phyloP scores from a whole-genome alignment of 2,329 filamentous ascomycete genomes.

The Apiospora saccharicola region DNA sequence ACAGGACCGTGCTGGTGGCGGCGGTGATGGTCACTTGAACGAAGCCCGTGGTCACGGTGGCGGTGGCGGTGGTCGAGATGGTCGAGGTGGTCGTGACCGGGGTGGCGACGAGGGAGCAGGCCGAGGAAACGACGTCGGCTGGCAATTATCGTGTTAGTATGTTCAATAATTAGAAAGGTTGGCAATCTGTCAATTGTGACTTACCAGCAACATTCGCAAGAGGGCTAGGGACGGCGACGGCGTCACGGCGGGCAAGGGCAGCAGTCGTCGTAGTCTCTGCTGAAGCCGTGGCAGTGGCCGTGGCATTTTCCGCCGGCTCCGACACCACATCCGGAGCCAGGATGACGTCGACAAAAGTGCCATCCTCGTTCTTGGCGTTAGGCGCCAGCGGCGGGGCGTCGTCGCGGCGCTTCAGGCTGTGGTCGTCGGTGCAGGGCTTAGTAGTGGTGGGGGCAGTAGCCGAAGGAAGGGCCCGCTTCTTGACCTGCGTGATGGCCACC shows the following conservation, averaged over 20 bases:
- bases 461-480: not conserved
- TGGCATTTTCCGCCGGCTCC: not conserved
- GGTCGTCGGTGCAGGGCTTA: not conserved
- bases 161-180: too few relatives aligned
- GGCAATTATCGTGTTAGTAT: not conserved
- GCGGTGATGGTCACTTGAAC: conserved; percentile 16
- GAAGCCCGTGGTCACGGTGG: conserved; percentile 9
- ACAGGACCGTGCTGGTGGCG: not conserved
- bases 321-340: conserved; percentile 1
- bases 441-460: not conserved
- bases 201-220: conserved; percentile 7
- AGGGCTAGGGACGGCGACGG: not conserved
- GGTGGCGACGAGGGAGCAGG: conserved; percentile 16
- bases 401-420: conserved; percentile 3
- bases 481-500: conserved; percentile 2
- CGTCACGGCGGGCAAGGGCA: not conserved
- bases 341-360: conserved; percentile 10
- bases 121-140: conserved; percentile 16
- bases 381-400: not conserved
- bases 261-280: not conserved
- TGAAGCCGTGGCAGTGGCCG: not conserved
- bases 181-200: not conserved
- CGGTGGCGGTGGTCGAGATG: not conserved
- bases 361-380: conserved; percentile 5
- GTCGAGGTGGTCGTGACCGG: not conserved